A percentile compares a stretch with the other conserved stretches of the same genome.
Conservation (phyloP, 148 eudicot genomes). For the Rhododendron griersonianum region DNA sequence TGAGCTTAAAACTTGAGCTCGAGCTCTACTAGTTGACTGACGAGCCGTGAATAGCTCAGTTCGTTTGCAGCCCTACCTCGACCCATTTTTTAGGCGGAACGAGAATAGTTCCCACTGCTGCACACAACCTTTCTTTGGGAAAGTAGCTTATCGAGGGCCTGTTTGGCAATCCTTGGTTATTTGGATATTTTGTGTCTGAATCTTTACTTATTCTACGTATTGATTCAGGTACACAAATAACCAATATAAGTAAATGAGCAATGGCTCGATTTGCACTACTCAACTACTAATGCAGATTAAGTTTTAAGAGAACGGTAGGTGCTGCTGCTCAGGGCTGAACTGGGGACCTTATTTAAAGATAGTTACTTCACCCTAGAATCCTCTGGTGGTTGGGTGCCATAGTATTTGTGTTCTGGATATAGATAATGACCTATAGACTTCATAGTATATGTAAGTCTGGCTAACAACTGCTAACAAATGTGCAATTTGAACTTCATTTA, state of each 20-base stretch:
- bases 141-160: neutral
- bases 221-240: neutral
- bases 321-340: conserved; percentile 3
- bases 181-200: neutral
- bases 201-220: neutral
- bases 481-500: conserved; percentile 21
- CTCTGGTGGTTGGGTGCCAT: neutral
- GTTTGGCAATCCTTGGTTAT: neutral
- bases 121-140: neutral
- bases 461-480: neutral
- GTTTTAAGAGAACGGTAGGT: neutral
- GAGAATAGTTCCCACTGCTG: neutral
- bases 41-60: neutral
- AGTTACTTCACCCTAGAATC: neutral
- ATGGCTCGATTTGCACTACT: neutral
- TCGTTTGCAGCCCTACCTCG: neutral
- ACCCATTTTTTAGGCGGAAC: neutral
- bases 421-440: neutral
- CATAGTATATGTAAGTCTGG: neutral
- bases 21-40: neutral
- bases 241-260: neutral
- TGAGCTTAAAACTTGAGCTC: neutral
- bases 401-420: neutral
- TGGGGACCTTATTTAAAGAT: neutral
- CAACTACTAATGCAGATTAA: neutral